These are phyloP conservation scores for Phytopythium kandeliae DNA, from an alignment of 352 stramenopile genomes.

Conservation along the genomic window DNA sequence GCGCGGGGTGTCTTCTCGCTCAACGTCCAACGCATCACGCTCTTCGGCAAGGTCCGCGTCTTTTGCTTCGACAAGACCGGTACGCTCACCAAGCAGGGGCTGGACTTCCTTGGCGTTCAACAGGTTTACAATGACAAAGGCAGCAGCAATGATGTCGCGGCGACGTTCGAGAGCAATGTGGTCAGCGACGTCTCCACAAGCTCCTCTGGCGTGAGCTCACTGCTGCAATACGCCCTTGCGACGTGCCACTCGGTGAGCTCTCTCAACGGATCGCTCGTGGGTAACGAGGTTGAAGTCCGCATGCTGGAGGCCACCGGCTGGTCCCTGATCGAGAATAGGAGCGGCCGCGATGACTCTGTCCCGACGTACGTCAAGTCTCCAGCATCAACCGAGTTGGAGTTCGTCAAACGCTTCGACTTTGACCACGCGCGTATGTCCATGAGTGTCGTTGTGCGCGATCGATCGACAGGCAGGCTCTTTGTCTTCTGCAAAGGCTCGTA, in stretches of 20 bases:
- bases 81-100: conserved; percentile 77
- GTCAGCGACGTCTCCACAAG: conserved; percentile 9
- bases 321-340: conserved; percentile 24
- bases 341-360: not conserved
- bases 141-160: conserved; percentile 4
- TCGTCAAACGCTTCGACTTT: conserved; percentile 85
- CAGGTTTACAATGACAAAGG: conserved; percentile 12
- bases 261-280: conserved; percentile 44
- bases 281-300: conserved; percentile 70
- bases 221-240: conserved; percentile 33
- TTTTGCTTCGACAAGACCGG: conserved; percentile 88
- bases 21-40: conserved; percentile 60
- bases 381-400: conserved; percentile 1
- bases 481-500: conserved; percentile 79
- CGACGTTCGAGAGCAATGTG: conserved; percentile 7
- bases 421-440: conserved; percentile 81
- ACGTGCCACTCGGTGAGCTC: conserved; percentile 63
- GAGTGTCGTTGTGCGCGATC: conserved; percentile 64
- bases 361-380: conserved; percentile 14
- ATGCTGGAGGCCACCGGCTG: conserved; percentile 59
- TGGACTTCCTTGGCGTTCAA: conserved; percentile 52
- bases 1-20: conserved; percentile 56
- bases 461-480: conserved; percentile 23
- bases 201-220: conserved; percentile 3
- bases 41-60: conserved; percentile 78